Conservation (phyloP, 371 early-diverging fungal species). For the Mucor plumbeus region DNA sequence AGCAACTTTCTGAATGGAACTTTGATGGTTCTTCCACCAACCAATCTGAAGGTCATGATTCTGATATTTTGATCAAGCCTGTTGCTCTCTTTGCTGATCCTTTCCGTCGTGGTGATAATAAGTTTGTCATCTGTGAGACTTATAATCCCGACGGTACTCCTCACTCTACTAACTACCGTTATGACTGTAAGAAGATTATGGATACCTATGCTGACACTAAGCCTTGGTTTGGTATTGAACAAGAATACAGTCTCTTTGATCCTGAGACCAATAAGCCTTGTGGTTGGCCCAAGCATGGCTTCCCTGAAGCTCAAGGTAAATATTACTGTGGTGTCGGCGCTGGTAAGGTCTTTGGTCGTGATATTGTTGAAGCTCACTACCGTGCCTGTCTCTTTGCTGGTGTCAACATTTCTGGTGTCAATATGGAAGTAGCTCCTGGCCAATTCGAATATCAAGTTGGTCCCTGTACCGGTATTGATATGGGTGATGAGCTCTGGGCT, state of each 20-base stretch:
- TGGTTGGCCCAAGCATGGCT: slow-evolving; percentile 67
- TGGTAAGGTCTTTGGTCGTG: slow-evolving; percentile 59
- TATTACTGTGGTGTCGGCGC: slow-evolving; percentile 66
- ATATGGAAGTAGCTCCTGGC: slow-evolving; percentile 65
- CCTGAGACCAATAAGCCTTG: slow-evolving; percentile 54
- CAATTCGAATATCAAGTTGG: slow-evolving; percentile 70
- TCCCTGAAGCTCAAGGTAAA: slow-evolving; percentile 63
- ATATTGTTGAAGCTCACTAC: slow-evolving; percentile 70
- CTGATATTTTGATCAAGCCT: slow-evolving; percentile 64
- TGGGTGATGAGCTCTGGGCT: slow-evolving; percentile 65
- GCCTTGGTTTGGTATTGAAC: slow-evolving; percentile 73
- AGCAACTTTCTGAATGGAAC: slow-evolving; percentile 65
- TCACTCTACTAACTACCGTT: slow-evolving; percentile 61
- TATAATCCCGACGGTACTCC: slow-evolving; percentile 63
- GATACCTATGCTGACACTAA: slow-evolving; percentile 44
- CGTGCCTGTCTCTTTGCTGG: slow-evolving; percentile 64
- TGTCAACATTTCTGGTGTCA: slow-evolving; percentile 60
- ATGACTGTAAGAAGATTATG: slow-evolving; percentile 52
- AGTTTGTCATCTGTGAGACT: slow-evolving; percentile 62
- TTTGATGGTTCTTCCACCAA: slow-evolving; percentile 69
- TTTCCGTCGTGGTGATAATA: slow-evolving; percentile 68
- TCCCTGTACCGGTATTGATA: slow-evolving; percentile 62
- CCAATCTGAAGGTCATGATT: slow-evolving; percentile 67
- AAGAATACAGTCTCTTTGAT: slow-evolving; percentile 66
- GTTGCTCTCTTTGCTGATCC: slow-evolving; percentile 64